phyloP scores from a whole-genome alignment of 179 eudicot genomes.

The Silene noctiflora region DNA sequence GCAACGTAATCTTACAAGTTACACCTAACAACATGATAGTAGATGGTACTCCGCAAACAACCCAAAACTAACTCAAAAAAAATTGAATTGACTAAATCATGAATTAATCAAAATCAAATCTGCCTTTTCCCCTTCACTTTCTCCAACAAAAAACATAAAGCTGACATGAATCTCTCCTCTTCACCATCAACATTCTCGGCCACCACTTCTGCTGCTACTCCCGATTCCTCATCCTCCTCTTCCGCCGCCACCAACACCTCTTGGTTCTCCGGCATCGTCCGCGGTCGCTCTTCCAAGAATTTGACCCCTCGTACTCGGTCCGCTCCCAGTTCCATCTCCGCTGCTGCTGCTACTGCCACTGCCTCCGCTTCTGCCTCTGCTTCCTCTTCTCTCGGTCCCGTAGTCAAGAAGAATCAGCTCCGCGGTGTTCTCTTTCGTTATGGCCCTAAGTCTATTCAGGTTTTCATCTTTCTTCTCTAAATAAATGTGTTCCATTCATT shows the following conservation, averaged over 20 bases:
- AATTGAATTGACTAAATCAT: too few species aligned
- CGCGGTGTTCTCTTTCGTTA: constrained; percentile 85
- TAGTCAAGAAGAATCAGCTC: constrained; percentile 64
- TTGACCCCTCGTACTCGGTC: constrained; percentile 25
- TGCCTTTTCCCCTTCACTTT: not conserved
- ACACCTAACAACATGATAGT: too few species aligned
- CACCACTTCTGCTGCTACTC: constrained; percentile 16
- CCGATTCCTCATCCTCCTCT: constrained; percentile 36
- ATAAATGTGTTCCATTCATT: too few species aligned
- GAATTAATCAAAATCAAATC: too few species aligned
- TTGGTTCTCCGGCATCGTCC: constrained; percentile 85
- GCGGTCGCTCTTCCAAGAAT: constrained; percentile 57
- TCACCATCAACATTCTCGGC: constrained; percentile 17
- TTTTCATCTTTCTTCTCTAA: too few species aligned
- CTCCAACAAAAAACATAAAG: not conserved
- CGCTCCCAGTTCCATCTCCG: constrained; percentile 32
- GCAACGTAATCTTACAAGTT: too few species aligned
- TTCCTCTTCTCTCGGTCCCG: constrained; percentile 41
- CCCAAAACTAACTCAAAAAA: too few species aligned
- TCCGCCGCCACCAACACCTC: constrained; percentile 40
- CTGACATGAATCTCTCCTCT: constrained; percentile 23
- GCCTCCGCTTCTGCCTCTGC: constrained; percentile 14
- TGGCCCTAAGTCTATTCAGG: constrained; percentile 73
- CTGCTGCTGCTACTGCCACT: constrained; percentile 27
- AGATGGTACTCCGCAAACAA: too few species aligned